Conservation (phyloP, 345 rosid species). For the Erodium maritimum region DNA sequence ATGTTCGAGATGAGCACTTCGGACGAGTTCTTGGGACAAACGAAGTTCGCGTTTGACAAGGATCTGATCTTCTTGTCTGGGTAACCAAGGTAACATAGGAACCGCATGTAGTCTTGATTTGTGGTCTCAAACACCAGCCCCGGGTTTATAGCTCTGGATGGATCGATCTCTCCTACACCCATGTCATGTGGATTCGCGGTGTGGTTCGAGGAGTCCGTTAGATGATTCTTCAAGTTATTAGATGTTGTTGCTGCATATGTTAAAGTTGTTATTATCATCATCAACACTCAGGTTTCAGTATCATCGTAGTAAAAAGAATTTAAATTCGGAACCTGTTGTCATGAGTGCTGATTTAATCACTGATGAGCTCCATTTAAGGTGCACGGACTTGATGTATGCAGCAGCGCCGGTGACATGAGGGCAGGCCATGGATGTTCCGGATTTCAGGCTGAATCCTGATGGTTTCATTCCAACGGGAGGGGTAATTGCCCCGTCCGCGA, state of each 20-base stretch:
- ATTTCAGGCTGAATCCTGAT: conserved; percentile 28
- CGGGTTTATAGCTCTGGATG: conserved; percentile 49
- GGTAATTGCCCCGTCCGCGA: conserved; percentile 13
- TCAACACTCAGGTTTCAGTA: not conserved
- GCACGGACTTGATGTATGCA: conserved; percentile 16
- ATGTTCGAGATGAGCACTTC: conserved; percentile 37
- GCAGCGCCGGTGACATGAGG: conserved; percentile 28
- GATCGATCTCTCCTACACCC: conserved; percentile 65
- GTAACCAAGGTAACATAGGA: conserved; percentile 52
- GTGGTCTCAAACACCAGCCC: conserved; percentile 65
- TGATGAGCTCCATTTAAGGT: conserved; percentile 27
- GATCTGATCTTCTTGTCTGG: conserved; percentile 39
- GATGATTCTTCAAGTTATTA: conserved; percentile 35
- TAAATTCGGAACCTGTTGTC: conserved; percentile 19
- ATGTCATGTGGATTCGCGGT: conserved; percentile 46
- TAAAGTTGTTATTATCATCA: too few species aligned
- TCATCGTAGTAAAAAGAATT: too few species aligned
- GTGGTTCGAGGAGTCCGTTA: conserved; percentile 33
- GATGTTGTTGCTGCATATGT: conserved; percentile 33
- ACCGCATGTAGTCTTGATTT: conserved; percentile 32
- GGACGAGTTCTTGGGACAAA: conserved; percentile 27
- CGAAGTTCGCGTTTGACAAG: conserved; percentile 33
- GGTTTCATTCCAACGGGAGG: conserved; percentile 22
- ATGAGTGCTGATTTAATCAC: conserved; percentile 21
- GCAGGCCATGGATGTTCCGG: conserved; percentile 74